phyloP scores from a whole-genome alignment of 441 rosid species.

The Gossypium davidsonii region DNA sequence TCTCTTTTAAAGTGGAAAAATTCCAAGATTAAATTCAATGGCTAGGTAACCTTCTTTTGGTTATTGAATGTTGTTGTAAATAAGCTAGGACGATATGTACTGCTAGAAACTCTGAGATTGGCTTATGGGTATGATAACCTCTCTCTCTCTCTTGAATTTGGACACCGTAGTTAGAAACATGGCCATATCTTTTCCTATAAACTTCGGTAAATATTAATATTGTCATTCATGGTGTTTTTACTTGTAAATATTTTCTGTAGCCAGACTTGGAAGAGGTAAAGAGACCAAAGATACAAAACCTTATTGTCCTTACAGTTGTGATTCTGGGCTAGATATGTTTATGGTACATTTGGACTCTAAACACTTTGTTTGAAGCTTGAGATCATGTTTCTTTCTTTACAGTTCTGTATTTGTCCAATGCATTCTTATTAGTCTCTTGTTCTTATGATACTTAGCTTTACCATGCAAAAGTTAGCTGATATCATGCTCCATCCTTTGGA shows the following conservation, averaged over 20 bases:
- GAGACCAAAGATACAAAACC: neutral
- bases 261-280: neutral
- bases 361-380: neutral
- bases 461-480: slow-evolving; percentile 6
- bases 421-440: neutral
- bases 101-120: neutral
- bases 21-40: neutral
- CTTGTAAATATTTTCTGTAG: neutral
- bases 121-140: neutral
- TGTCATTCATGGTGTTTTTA: neutral
- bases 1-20: neutral
- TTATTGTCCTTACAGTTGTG: neutral
- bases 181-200: neutral
- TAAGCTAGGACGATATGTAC: neutral
- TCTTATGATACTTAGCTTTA: neutral
- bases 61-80: neutral
- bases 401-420: neutral
- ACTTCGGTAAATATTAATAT: neutral
- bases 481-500: slow-evolving; percentile 14
- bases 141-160: too few relatives aligned
- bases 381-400: neutral
- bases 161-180: neutral
- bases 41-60: neutral
- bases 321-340: neutral
- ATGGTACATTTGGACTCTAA: neutral